Percentiles rank a stretch among this genome's conserved stretches.
Conservation (phyloP, 2,329 filamentous ascomycete genomes). For the Chrysoporthe puriensis region DNA sequence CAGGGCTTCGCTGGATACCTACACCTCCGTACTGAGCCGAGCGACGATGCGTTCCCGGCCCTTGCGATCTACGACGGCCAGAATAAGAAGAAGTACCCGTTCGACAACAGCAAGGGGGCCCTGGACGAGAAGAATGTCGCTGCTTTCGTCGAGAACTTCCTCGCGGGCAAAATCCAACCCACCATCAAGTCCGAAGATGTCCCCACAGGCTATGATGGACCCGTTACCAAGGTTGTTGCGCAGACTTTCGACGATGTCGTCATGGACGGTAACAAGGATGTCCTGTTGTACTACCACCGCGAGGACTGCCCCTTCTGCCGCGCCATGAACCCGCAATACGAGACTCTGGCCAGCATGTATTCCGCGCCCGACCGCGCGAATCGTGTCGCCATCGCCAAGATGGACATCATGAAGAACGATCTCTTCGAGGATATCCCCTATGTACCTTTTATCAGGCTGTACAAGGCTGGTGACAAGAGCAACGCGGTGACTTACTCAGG, state of each 20-base stretch:
- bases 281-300: constrained; percentile 97
- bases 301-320: constrained; percentile 99
- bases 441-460: constrained; percentile 99
- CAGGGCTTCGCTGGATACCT: constrained; percentile 95
- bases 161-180: constrained; percentile 84
- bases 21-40: constrained; percentile 87
- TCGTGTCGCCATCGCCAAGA: constrained; percentile 92
- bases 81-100: constrained; percentile 98
- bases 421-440: constrained; percentile 95
- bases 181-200: constrained; percentile 98
- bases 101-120: constrained; percentile 77
- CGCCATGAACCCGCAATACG: constrained; percentile 93
- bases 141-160: constrained; percentile 84
- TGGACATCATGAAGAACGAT: constrained; percentile 95
- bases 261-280: constrained; percentile 92
- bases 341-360: constrained; percentile 82
- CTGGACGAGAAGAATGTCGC: constrained; percentile 72
- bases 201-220: constrained; percentile 87
- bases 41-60: constrained; percentile 72
- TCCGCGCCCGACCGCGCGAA: constrained; percentile 76
- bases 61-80: constrained; percentile 95
- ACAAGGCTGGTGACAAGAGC: constrained; percentile 85
- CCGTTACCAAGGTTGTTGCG: constrained; percentile 87
- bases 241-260: constrained; percentile 92
- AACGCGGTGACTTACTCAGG: constrained; percentile 85